Conservation (phyloP, 768 basidiomycete genomes). For the Multifurca ochricompacta region DNA sequence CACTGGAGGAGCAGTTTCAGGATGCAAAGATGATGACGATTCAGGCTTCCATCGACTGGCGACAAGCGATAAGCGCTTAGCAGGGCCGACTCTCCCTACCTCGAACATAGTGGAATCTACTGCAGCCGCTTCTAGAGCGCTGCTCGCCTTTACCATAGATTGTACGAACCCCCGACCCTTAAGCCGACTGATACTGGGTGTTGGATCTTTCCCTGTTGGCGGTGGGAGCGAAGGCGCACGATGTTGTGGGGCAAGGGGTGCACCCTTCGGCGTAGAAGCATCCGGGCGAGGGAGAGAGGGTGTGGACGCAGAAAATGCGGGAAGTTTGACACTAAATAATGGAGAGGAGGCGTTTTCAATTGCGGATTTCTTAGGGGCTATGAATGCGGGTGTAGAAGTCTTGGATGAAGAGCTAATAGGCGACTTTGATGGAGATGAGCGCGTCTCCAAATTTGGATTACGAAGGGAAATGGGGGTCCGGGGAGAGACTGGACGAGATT, state of each 20-base stretch:
- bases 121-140: constrained; percentile 36
- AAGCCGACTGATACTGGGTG: constrained; percentile 74
- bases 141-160: constrained; percentile 67
- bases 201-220: constrained; percentile 56
- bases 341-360: constrained; percentile 29
- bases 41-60: constrained; percentile 17
- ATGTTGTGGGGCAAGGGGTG: constrained; percentile 38
- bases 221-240: constrained; percentile 54
- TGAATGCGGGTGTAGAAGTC: not conserved
- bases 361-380: constrained; percentile 25
- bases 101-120: constrained; percentile 28
- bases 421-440: not conserved
- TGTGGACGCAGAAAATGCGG: constrained; percentile 22
- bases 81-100: not conserved
- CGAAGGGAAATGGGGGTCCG: not conserved
- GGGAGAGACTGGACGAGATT: not conserved
- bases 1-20: not conserved
- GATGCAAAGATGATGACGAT: not conserved
- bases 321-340: constrained; percentile 10
- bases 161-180: constrained; percentile 85
- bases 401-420: constrained; percentile 19
- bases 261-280: constrained; percentile 40
- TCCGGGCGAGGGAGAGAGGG: constrained; percentile 45
- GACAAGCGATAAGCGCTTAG: constrained; percentile 8
- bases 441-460: not conserved